A percentile compares a stretch with the other conserved stretches of the same genome.
Evolutionary conservation across 768 basidiomycete species (phyloP).

Genomic region (Boletus reticulatus): DNA sequence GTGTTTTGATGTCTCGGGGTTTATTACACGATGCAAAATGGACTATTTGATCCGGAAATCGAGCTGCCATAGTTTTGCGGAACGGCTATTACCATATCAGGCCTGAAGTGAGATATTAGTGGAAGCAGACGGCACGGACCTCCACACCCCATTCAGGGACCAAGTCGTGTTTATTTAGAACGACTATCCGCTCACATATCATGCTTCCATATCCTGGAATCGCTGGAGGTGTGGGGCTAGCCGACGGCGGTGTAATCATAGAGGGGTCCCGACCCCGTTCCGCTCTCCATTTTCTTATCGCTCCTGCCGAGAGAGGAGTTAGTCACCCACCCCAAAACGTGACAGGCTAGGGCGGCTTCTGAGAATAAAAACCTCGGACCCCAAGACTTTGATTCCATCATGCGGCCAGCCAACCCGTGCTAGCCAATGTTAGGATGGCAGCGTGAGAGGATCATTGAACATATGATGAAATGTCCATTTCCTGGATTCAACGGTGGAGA

Average conservation of each 20-base stretch:
- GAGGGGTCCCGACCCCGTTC: conserved; percentile 61
- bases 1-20: conserved; percentile 57
- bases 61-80: conserved; percentile 63
- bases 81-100: conserved; percentile 55
- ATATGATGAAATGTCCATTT: conserved; percentile 20
- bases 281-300: conserved; percentile 63
- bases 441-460: conserved; percentile 21
- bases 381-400: conserved; percentile 13
- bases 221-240: conserved; percentile 5
- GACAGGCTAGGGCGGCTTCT: conserved; percentile 3
- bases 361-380: conserved; percentile 10
- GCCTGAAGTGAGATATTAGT: neutral
- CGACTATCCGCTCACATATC: conserved; percentile 81
- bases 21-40: conserved; percentile 74
- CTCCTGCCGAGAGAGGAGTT: conserved; percentile 41
- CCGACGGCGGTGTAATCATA: conserved; percentile 37
- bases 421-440: conserved; percentile 7
- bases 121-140: conserved; percentile 41
- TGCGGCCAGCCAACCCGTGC: conserved; percentile 10
- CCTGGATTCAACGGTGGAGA: conserved; percentile 5
- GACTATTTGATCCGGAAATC: conserved; percentile 66
- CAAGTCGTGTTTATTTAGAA: conserved; percentile 91
- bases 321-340: conserved; percentile 18
- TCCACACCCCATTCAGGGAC: conserved; percentile 86
- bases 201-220: conserved; percentile 25